Base-by-base conservation (phyloP, 257 asterid genomes). In the Linderniella brevidens region DNA sequence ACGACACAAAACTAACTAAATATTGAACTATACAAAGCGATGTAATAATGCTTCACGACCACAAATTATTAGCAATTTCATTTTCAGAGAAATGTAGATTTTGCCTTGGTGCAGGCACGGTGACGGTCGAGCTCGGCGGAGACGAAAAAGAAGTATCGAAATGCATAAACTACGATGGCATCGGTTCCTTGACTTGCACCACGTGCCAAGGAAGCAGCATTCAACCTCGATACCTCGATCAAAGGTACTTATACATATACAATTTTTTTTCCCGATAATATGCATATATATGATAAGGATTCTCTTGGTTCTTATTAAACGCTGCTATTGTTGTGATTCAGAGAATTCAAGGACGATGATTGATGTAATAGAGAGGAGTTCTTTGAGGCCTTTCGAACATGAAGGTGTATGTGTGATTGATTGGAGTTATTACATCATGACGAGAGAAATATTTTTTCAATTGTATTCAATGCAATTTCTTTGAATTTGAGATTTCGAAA, bases 181-280 rank as follows among this genome's bases (percentile, higher is more conserved):
- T 40, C 54, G 95, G 97, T 58, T 71, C 93, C 15, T 70, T 84
- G 66, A 80, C 98, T 1, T 88, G 98, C 92, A 80, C 98, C 46
- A 88, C 95, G 11, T 88, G 98, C 70, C 98, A 88, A 71, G 98
- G 98, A 54, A 84, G 76, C 45, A 95, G 98, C 63, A 84, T 88
- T 55, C 98, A 88, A 61, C 98, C 98, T 32, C 80, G 98, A 8
- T 88, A 88, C 58, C 98, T 88, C 43, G 98, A 88, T 57, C 95
- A 95, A 69, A 84, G 98, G 98, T 84, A n/a, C n/a, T n/a, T n/a
- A n/a, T n/a, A n/a, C n/a, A n/a, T n/a, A n/a, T n/a, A n/a, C n/a
- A n/a, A n/a, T n/a, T n/a, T n/a, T n/a, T n/a, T n/a, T n/a, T n/a
- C n/a, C n/a, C 35, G 59, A 57, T 50, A 8, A 5, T 40, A 13